Conservation (phyloP, 2,329 filamentous ascomycete species). For the Ceratocystis cubensis region DNA sequence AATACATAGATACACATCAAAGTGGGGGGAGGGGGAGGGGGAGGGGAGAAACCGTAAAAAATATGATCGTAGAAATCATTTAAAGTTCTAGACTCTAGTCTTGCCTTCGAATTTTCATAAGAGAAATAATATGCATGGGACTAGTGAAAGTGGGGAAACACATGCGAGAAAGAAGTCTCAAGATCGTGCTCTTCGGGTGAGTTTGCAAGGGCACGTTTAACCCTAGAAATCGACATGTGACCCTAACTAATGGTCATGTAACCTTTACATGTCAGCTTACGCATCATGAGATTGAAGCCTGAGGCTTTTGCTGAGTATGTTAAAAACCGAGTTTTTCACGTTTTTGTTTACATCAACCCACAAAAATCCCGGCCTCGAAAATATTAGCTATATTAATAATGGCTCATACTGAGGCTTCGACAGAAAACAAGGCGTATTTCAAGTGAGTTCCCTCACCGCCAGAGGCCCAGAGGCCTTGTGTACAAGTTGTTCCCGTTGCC, state of each 20-base stretch:
- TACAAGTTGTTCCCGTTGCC: neutral
- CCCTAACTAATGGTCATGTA: neutral
- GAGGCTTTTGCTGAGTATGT: neutral
- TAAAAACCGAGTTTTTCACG: neutral
- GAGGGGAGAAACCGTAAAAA: neutral
- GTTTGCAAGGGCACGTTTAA: neutral
- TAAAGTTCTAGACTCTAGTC: neutral
- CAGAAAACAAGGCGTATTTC: conserved; percentile 14
- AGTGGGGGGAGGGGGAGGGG: neutral
- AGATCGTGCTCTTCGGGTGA: neutral
- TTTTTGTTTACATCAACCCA: too few relatives aligned
- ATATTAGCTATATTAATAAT: neutral
- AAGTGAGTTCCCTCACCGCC: conserved; percentile 8
- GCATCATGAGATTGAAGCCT: neutral
- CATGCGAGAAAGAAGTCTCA: neutral
- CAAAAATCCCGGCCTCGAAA: neutral
- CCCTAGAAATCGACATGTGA: neutral
- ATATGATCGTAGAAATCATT: neutral
- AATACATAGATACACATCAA: neutral
- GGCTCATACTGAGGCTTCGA: neutral
- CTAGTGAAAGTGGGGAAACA: neutral
- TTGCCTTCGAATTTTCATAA: neutral
- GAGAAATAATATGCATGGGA: neutral
- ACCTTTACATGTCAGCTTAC: too few relatives aligned
- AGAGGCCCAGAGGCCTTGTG: neutral